Evolutionary conservation across 306 rosid genomes (phyloP).

Genomic region (Fagus crenata): DNA sequence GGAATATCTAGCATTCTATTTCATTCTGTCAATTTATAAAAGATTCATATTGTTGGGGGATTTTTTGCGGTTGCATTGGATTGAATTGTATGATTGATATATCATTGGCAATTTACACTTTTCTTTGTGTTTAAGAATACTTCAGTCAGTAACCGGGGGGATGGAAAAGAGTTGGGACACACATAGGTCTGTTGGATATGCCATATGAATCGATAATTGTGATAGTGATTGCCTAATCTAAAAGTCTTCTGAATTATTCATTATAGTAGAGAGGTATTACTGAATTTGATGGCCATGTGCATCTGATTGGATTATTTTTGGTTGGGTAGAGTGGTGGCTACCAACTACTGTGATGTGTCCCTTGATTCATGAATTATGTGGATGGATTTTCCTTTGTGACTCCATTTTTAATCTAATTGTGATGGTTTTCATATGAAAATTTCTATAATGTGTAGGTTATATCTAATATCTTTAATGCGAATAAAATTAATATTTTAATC

Average conservation of each 20-base stretch:
- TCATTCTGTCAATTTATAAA: neutral
- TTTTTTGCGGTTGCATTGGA: conserved; percentile 7
- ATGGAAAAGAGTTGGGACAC: conserved; percentile 11
- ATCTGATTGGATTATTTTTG: neutral
- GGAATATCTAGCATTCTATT: conserved; percentile 24
- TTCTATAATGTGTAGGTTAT: too few species aligned
- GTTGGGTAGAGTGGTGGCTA: neutral
- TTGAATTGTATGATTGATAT: conserved; percentile 22
- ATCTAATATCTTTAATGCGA: too few species aligned
- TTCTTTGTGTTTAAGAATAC: neutral
- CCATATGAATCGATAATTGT: neutral
- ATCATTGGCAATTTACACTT: neutral
- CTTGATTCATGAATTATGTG: neutral
- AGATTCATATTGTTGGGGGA: neutral
- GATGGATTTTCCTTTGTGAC: neutral
- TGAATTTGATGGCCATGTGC: neutral
- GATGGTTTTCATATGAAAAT: neutral
- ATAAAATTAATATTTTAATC: too few species aligned
- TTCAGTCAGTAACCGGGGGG: neutral
- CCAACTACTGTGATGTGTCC: neutral
- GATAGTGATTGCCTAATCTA: neutral
- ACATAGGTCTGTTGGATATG: conserved; percentile 3
- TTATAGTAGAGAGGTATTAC: neutral
- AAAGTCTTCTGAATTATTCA: neutral
- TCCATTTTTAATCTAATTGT: neutral